A percentile compares a stretch with the other conserved stretches of the same genome.
phyloP scores from a whole-genome alignment of 805 yeast genomes.

The Candida silvatica region DNA sequence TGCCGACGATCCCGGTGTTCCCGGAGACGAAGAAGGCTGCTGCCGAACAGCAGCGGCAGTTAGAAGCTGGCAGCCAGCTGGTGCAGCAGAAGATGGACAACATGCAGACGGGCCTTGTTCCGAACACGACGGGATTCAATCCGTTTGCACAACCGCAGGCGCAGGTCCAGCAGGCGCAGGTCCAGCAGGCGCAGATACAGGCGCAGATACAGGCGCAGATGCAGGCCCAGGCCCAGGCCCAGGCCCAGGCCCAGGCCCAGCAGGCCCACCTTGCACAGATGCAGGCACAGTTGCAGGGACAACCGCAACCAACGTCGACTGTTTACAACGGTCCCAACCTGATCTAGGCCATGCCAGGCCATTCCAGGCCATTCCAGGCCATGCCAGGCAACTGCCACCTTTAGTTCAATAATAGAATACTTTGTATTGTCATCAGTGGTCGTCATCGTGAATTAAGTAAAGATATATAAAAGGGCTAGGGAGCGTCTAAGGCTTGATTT shows the following conservation, averaged over 20 bases:
- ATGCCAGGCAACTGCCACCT: too few species aligned
- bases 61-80: slow-evolving; percentile 13
- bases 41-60: slow-evolving; percentile 12
- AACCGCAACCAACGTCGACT: slow-evolving; percentile 2
- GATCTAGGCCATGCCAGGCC: background rate
- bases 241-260: background rate
- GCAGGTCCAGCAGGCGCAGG: slow-evolving; percentile 5
- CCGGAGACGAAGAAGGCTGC: slow-evolving; percentile 42
- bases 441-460: too few species aligned
- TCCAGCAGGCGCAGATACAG: slow-evolving; percentile 4
- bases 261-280: background rate
- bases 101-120: background rate
- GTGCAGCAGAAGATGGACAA: slow-evolving; percentile 9
- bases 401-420: too few species aligned
- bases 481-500: slow-evolving; percentile 5
- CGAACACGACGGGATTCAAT: too few species aligned
- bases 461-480: too few species aligned
- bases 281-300: slow-evolving; percentile 1
- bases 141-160: slow-evolving; percentile 6
- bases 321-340: slow-evolving; percentile 4
- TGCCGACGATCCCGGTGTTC: slow-evolving; percentile 61
- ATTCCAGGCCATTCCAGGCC: too few species aligned
- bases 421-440: too few species aligned
- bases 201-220: slow-evolving; percentile 5
- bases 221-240: background rate